Evolutionary conservation across 176 grass and related monocot species (phyloP).

Genomic region (Cenchrus americanus): DNA sequence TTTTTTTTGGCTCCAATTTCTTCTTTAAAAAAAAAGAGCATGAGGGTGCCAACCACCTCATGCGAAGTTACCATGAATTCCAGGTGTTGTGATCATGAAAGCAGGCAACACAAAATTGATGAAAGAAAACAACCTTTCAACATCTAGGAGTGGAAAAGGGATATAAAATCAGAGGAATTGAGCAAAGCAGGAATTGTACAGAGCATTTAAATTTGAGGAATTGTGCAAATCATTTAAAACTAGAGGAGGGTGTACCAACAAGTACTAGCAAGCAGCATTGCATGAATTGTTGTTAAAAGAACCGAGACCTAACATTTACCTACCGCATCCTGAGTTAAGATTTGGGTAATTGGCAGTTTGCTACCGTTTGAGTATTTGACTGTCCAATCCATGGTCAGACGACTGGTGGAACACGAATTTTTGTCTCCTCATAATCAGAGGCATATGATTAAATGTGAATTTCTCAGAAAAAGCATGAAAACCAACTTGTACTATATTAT

Average conservation of each 20-base stretch:
- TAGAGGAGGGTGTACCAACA: constrained; percentile 41
- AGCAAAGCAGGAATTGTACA: background rate
- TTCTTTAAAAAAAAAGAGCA: background rate
- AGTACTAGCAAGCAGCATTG: background rate
- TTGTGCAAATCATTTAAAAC: constrained; percentile 22
- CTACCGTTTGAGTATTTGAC: constrained; percentile 30
- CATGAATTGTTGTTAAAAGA: constrained; percentile 25
- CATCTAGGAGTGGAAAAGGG: background rate
- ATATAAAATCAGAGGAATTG: background rate
- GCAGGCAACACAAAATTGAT: background rate
- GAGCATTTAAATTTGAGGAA: constrained; percentile 11
- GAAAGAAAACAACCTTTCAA: constrained; percentile 29
- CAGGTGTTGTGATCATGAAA: background rate
- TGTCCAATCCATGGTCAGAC: background rate
- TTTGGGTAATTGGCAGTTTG: constrained; percentile 15
- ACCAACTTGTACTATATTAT: constrained; percentile 23
- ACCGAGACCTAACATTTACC: constrained; percentile 38
- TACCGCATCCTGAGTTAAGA: constrained; percentile 19
- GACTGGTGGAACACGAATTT: background rate
- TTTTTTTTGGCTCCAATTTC: background rate
- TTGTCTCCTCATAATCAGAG: background rate
- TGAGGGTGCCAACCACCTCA: background rate
- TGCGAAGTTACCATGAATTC: background rate
- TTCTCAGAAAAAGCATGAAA: constrained; percentile 18
- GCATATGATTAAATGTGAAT: background rate